Evolutionary conservation across 2,329 filamentous ascomycete genomes (phyloP).

Genomic region (Stenocarpella maydis): DNA sequence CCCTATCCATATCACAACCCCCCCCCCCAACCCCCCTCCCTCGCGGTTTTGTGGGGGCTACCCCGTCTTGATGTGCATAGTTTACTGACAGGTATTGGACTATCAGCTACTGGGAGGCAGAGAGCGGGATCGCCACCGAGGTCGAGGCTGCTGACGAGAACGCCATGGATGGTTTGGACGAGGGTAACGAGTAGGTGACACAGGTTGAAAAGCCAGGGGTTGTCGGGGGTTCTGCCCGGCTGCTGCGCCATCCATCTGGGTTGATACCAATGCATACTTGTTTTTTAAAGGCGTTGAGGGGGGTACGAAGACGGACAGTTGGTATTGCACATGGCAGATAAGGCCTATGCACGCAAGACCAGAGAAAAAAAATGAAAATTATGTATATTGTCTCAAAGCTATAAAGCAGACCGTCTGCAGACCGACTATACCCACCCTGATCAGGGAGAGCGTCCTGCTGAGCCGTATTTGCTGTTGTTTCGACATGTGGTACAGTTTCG

Average conservation of each 20-base stretch:
- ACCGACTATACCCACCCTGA: neutral
- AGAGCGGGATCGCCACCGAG: conserved; percentile 67
- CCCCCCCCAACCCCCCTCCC: no score
- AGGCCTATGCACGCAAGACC: neutral
- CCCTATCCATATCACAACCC: neutral
- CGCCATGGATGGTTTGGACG: conserved; percentile 40
- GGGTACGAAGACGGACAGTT: conserved; percentile 2
- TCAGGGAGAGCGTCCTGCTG: neutral
- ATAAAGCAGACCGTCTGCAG: neutral
- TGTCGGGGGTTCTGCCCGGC: neutral
- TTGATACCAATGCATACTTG: conserved; percentile 31
- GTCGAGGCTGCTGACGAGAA: conserved; percentile 50
- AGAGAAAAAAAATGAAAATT: conserved; percentile 17
- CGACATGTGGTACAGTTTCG: conserved; percentile 39
- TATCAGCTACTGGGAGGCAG: conserved; percentile 67
- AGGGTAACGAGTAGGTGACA: conserved; percentile 38
- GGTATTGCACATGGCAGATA: conserved; percentile 9
- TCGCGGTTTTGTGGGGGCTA: no score
- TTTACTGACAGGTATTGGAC: conserved; percentile 34
- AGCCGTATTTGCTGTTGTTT: neutral
- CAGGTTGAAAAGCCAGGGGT: neutral
- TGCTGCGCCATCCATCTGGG: neutral
- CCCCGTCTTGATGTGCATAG: neutral
- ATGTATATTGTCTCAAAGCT: conserved; percentile 4
- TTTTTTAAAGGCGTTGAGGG: conserved; percentile 30